Evolutionary conservation across 768 basidiomycete genomes (phyloP).

Genomic region (Tulasnella sp.): DNA sequence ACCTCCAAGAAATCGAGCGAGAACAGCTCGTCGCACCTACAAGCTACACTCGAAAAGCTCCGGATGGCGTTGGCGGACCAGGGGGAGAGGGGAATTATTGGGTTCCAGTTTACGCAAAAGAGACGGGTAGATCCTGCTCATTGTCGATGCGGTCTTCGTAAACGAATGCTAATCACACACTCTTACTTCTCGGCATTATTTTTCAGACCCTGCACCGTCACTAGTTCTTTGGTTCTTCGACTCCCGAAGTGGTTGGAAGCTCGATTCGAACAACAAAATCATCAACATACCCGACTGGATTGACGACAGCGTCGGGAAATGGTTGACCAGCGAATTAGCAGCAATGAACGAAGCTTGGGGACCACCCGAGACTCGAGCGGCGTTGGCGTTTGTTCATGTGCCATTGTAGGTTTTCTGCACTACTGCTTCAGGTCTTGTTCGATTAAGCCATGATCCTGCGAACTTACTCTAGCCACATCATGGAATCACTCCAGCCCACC

Average conservation of each 20-base stretch:
- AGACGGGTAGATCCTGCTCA: slow-evolving; percentile 12
- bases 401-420: slow-evolving; percentile 50
- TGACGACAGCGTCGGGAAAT: slow-evolving; percentile 56
- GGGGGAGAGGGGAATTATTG: slow-evolving; percentile 70
- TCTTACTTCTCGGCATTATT: not conserved
- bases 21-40: slow-evolving; percentile 54
- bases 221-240: slow-evolving; percentile 77
- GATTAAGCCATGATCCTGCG: slow-evolving; percentile 32
- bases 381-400: slow-evolving; percentile 71
- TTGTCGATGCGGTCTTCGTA: not conserved
- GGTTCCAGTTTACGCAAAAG: slow-evolving; percentile 55
- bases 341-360: slow-evolving; percentile 61
- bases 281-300: slow-evolving; percentile 63
- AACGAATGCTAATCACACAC: not conserved
- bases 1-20: slow-evolving; percentile 59
- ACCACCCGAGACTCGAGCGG: slow-evolving; percentile 48
- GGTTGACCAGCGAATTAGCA: slow-evolving; percentile 55
- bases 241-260: slow-evolving; percentile 59
- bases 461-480: slow-evolving; percentile 28
- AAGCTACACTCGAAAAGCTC: slow-evolving; percentile 62
- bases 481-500: slow-evolving; percentile 36
- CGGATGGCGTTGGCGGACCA: slow-evolving; percentile 58
- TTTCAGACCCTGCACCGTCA: slow-evolving; percentile 46
- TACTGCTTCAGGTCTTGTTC: not conserved
- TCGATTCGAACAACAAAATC: slow-evolving; percentile 42